phyloP scores from a whole-genome alignment of 176 grass and related monocot genomes.

The Echinochloa phyllopogon region DNA sequence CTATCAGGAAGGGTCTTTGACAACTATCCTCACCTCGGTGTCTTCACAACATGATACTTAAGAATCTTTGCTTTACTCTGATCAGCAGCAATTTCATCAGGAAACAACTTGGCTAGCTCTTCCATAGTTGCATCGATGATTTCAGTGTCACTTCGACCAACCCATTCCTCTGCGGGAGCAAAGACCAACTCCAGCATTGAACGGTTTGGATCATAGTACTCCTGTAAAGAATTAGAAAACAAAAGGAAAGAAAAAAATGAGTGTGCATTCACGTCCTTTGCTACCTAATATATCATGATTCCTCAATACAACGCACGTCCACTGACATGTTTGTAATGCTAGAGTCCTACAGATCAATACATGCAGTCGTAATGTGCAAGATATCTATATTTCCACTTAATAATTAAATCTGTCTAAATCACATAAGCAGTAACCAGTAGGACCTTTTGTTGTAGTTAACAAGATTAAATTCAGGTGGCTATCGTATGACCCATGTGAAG shows the following conservation, averaged over 20 bases:
- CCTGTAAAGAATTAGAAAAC: constrained; percentile 59
- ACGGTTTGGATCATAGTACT: constrained; percentile 93
- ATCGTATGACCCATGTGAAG: not conserved
- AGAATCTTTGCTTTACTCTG: constrained; percentile 93
- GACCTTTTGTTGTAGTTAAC: not conserved
- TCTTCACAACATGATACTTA: constrained; percentile 95
- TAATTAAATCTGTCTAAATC: constrained; percentile 16
- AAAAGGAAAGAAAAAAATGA: constrained; percentile 6
- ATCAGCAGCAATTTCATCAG: constrained; percentile 90
- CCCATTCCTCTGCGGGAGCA: constrained; percentile 95
- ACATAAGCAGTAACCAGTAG: not conserved
- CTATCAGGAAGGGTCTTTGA: not conserved
- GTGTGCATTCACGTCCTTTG: not conserved
- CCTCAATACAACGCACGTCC: not conserved
- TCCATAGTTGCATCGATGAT: constrained; percentile 92
- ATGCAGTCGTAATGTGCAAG: not conserved
- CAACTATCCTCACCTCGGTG: constrained; percentile 69
- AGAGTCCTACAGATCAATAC: constrained; percentile 1
- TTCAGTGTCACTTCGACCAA: constrained; percentile 75
- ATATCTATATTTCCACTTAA: constrained; percentile 5
- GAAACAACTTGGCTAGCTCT: constrained; percentile 93
- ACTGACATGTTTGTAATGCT: constrained; percentile 28
- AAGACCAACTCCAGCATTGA: constrained; percentile 98
- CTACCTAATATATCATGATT: not conserved
- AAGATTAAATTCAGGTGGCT: constrained; percentile 1